Percentiles rank a stretch among this genome's conserved stretches.
These are phyloP conservation scores for Mortierella sp. DNA, from an alignment of 371 early-diverging fungal species.

Conservation along the genomic window DNA sequence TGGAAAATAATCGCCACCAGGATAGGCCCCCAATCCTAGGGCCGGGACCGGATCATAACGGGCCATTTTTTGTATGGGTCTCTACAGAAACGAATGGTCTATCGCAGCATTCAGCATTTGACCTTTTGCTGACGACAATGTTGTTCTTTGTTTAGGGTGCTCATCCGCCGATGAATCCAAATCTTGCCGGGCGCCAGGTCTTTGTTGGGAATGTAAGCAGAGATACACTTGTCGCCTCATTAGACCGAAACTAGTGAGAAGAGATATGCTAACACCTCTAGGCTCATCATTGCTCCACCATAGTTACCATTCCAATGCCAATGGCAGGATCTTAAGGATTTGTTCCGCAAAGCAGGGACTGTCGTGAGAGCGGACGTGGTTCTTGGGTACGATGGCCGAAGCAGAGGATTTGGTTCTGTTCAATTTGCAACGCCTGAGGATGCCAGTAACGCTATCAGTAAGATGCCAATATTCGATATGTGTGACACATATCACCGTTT, in stretches of 20 bases:
- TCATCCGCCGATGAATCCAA: constrained; percentile 25
- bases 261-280: background rate
- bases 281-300: background rate
- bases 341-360: constrained; percentile 75
- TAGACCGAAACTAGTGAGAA: too few species aligned
- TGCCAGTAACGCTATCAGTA: constrained; percentile 66
- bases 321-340: constrained; percentile 84
- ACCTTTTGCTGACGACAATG: background rate
- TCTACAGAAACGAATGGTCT: too few species aligned
- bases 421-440: constrained; percentile 73
- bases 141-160: constrained; percentile 11
- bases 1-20: constrained; percentile 12
- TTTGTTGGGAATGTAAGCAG: constrained; percentile 73
- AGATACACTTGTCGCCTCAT: background rate
- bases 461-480: background rate
- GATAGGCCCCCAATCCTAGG: constrained; percentile 8
- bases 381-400: constrained; percentile 67
- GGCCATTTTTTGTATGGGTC: constrained; percentile 25
- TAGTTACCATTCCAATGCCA: constrained; percentile 72
- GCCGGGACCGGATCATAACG: constrained; percentile 16
- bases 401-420: constrained; percentile 78
- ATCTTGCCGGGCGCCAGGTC: constrained; percentile 61
- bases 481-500: too few species aligned
- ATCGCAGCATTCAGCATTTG: too few species aligned
- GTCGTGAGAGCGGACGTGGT: constrained; percentile 76